Percentiles rank a stretch among this genome's conserved stretches.
phyloP scores from a whole-genome alignment of 2,329 filamentous ascomycete genomes.

The Coniochaeta ligniaria region DNA sequence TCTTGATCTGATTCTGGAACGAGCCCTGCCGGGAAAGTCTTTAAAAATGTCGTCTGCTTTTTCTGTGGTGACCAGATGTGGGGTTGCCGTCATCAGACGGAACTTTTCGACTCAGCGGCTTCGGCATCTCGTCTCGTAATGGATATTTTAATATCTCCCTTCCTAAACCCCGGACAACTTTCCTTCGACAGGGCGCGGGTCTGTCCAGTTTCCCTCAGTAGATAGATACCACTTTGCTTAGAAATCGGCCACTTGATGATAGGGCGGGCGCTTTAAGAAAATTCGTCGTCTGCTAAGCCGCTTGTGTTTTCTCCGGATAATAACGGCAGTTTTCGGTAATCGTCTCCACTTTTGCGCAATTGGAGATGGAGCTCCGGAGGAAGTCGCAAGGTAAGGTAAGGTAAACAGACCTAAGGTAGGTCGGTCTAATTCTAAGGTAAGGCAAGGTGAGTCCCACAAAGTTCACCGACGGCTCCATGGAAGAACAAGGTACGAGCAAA shows the following conservation, averaged over 20 bases:
- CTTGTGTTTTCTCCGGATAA: no score
- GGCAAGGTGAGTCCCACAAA: no score
- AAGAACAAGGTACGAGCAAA: no score
- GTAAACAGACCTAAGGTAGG: no score
- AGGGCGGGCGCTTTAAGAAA: not conserved
- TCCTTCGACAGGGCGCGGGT: not conserved
- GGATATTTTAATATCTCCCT: not conserved
- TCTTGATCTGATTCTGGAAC: not conserved
- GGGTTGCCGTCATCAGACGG: not conserved
- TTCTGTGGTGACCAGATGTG: not conserved
- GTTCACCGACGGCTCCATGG: no score
- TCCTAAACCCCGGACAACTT: not conserved
- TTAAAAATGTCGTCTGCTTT: not conserved
- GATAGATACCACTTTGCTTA: not conserved
- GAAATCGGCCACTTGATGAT: not conserved
- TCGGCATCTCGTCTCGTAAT: not conserved
- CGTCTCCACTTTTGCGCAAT: no score
- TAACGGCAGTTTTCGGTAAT: no score
- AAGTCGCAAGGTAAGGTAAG: no score
- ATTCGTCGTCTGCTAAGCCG: not conserved
- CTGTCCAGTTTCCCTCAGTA: not conserved
- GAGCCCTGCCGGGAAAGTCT: not conserved
- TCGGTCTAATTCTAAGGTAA: no score
- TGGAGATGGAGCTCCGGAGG: no score
- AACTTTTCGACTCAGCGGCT: not conserved